These are phyloP conservation scores for Coemansia sp. DNA, from an alignment of 192 early-diverging fungal species.

Conservation along the genomic window DNA sequence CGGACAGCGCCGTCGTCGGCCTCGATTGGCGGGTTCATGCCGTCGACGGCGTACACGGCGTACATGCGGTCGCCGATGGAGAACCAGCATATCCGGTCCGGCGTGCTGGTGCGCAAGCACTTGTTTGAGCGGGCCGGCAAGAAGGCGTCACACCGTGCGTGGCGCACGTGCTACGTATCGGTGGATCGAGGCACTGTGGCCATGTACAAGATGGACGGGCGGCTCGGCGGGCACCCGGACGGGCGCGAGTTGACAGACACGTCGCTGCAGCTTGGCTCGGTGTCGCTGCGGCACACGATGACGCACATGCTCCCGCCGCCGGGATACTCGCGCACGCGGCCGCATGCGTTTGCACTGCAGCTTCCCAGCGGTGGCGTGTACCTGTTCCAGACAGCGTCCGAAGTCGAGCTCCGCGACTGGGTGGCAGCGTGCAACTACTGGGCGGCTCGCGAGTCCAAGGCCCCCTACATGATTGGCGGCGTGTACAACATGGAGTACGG, in stretches of 20 bases:
- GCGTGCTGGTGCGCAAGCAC: slow-evolving; percentile 80
- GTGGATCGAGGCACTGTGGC: slow-evolving; percentile 71
- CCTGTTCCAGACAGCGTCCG: slow-evolving; percentile 76
- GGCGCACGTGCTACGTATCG: slow-evolving; percentile 75
- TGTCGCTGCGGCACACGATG: slow-evolving; percentile 73
- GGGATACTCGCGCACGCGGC: slow-evolving; percentile 71
- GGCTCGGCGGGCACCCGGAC: slow-evolving; percentile 38
- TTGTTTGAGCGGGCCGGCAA: slow-evolving; percentile 66
- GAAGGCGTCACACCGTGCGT: slow-evolving; percentile 78
- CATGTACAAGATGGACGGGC: slow-evolving; percentile 72
- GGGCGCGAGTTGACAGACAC: slow-evolving; percentile 50
- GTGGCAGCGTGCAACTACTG: slow-evolving; percentile 87
- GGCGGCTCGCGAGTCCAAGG: slow-evolving; percentile 86
- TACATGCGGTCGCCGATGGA: slow-evolving; percentile 47
- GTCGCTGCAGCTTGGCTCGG: slow-evolving; percentile 49
- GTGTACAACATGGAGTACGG: slow-evolving; percentile 91
- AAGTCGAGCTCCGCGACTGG: slow-evolving; percentile 75
- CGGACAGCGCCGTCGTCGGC: slow-evolving; percentile 39
- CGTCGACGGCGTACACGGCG: slow-evolving; percentile 23
- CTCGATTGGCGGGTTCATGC: slow-evolving; percentile 30
- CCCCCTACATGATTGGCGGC: slow-evolving; percentile 77
- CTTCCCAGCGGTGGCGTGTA: slow-evolving; percentile 77
- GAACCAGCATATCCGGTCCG: slow-evolving; percentile 47
- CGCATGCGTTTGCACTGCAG: slow-evolving; percentile 81
- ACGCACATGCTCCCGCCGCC: slow-evolving; percentile 78